Base-by-base conservation (phyloP, 768 basidiomycete species). In the Amanita rimosa region DNA sequence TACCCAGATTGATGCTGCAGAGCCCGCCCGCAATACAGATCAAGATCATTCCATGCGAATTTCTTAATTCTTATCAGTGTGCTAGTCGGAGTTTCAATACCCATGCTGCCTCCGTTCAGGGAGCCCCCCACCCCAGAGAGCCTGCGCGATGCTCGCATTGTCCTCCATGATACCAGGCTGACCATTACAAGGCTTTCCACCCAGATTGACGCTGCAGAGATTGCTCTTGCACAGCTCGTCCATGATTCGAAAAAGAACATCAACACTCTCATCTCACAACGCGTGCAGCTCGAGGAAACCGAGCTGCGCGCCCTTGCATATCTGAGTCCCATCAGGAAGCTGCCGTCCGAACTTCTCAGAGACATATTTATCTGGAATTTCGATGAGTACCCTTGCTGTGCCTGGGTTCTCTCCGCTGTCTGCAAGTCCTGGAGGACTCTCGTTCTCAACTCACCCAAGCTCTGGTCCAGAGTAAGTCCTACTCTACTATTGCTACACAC, bases 401-500 rank as follows among this genome's bases (percentile, higher is more conserved):
- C 83, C 6, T 89, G 86, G 86, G 74, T 81, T 19, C 72, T 88
- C 36, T 72, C 83, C 3, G 74, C 82, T 0, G 84, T 88, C 3
- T 85, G 78, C 53, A 59, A 70, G 6, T 65, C 73, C 13, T 89
- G 86, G 86, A 69, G 86, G 46, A 67, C 72, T 44, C 67, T 85
- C 36, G 76, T 76, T 3, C 64, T 88, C 26, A 67, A 72, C 17
- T 84, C 84, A 62, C 86, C 85, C 4, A 70, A 57, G 36, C 62
- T 89, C 37, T 89, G 86, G 86, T 83, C 84, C 42, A 87, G 83
- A 72, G 85, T 85, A 57, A 65, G 73, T 69, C 17, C 52, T 16
- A 22, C 27, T n/a, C n/a, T n/a, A n/a, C n/a, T n/a, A n/a, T n/a
- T n/a, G n/a, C n/a, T n/a, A n/a, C n/a, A n/a, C n/a, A n/a, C n/a